phyloP scores from a whole-genome alignment of 768 basidiomycete species.

The Tulasnella sp. region DNA sequence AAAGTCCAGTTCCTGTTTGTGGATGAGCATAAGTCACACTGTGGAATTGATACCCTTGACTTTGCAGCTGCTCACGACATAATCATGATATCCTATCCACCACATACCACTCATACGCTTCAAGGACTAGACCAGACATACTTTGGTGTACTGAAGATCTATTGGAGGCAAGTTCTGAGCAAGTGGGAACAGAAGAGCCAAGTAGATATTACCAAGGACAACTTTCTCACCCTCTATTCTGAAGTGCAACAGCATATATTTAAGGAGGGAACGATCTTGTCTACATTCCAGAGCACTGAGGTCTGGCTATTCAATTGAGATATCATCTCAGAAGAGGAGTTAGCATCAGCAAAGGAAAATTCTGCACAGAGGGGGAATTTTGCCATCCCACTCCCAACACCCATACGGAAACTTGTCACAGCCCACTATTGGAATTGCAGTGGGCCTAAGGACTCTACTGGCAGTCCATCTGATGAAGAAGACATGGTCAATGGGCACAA shows the following conservation, averaged over 20 bases:
- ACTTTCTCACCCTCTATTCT: constrained; percentile 30
- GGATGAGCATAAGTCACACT: constrained; percentile 39
- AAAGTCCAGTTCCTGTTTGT: constrained; percentile 29
- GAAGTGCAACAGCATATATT: background rate
- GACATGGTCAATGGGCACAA: too few species aligned
- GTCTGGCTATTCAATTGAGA: background rate
- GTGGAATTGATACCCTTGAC: constrained; percentile 29
- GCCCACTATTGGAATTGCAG: background rate
- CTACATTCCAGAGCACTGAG: background rate
- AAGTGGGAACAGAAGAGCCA: constrained; percentile 23
- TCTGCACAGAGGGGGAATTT: background rate
- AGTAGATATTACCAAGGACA: constrained; percentile 26
- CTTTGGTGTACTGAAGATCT: constrained; percentile 26
- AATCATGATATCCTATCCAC: constrained; percentile 34
- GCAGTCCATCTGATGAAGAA: background rate
- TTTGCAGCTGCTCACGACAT: constrained; percentile 26
- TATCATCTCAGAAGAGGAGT: background rate
- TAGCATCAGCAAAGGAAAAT: background rate
- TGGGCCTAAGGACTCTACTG: background rate
- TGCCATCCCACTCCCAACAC: background rate
- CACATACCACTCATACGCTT: constrained; percentile 32
- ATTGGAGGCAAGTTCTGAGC: constrained; percentile 23
- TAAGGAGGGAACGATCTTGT: background rate
- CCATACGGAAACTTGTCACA: background rate
- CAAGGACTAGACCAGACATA: constrained; percentile 16